Evolutionary conservation across 768 basidiomycete genomes (phyloP), one percentile per base, ranked within the genome.

Genomic region (Russula griseocarnosa): DNA sequence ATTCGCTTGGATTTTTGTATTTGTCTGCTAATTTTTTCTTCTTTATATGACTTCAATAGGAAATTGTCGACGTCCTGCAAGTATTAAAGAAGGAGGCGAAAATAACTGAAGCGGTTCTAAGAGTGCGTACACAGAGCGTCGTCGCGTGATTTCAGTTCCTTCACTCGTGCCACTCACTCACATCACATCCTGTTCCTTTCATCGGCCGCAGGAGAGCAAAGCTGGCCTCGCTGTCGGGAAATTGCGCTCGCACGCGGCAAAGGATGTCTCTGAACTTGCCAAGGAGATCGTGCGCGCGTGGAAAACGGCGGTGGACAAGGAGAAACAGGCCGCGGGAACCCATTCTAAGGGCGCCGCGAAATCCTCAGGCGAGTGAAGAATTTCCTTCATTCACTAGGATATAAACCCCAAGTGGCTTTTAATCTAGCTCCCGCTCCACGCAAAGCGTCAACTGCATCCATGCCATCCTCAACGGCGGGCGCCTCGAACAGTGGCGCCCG

Each of bases 141-240:
- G 69, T 61, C 64, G 74, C 71, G 69, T 60, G 66, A 71, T 69
- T 65, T 62, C n/a, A n/a, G n/a, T n/a, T n/a, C n/a, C 47, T 60
- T 52, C 53, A n/a, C n/a, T 7, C 3, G 6, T 8, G n/a, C 5
- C 6, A 1, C 0, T 16, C 14, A 24, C 40, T 22, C n/a, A n/a
- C n/a, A n/a, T n/a, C n/a, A n/a, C 22, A 22, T 24, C 13, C 9
- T n/a, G 26, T 42, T 46, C 49, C n/a, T 47, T 40, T 53, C 34
- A 32, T 57, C 44, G n/a, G 10, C 11, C n/a, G 32, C 70, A 95
- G 94, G 93, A 95, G 76, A 94, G 92, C 74, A 94, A 90, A 75
- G 89, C 87, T 4, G 94, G 94, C 55, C 77, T 96, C n/a, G 90
- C 92, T 0, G 92, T 97, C 3, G 92, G 93, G 58, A 95, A 95